A percentile compares a stretch with the other conserved stretches of the same genome.
Conservation (phyloP, 2,329 filamentous ascomycete species). For the Aspergillus novofumigatus region DNA sequence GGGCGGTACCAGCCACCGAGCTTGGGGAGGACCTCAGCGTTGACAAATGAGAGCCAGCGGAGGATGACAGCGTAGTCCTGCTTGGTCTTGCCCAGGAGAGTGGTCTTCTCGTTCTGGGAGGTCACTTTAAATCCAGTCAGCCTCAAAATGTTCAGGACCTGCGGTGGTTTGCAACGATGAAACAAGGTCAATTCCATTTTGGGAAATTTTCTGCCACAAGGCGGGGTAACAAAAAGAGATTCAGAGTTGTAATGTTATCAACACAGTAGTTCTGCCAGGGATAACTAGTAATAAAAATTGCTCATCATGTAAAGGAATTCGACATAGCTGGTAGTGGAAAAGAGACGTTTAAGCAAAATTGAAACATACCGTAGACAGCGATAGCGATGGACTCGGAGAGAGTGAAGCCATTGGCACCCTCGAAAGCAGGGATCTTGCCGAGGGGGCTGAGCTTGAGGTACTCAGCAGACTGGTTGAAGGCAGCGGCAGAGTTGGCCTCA, state of each 20-base stretch:
- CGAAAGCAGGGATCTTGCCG: slow-evolving; percentile 88
- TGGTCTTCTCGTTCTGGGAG: slow-evolving; percentile 99
- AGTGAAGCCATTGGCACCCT: slow-evolving; percentile 84
- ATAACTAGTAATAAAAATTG: slow-evolving; percentile 82
- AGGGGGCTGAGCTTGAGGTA: slow-evolving; percentile 84
- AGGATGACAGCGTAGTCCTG: slow-evolving; percentile 99
- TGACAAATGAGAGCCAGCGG: slow-evolving; percentile 97
- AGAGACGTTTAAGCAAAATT: slow-evolving; percentile 14
- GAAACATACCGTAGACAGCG: slow-evolving; percentile 88
- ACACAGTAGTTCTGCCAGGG: slow-evolving; percentile 96
- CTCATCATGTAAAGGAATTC: slow-evolving; percentile 58
- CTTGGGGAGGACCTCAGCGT: slow-evolving; percentile 72
- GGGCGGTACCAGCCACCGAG: slow-evolving; percentile 82
- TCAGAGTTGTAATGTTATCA: slow-evolving; percentile 71
- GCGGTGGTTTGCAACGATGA: slow-evolving; percentile 12
- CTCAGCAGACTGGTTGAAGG: slow-evolving; percentile 63
- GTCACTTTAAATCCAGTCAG: slow-evolving; percentile 61
- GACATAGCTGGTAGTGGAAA: slow-evolving; percentile 8
- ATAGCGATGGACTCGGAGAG: slow-evolving; percentile 91
- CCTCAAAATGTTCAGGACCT: slow-evolving; percentile 8
- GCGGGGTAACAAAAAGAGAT: slow-evolving; percentile 52
- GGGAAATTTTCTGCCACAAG: slow-evolving; percentile 18
- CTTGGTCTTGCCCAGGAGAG: slow-evolving; percentile 98
- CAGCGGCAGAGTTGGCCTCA: slow-evolving; percentile 45
- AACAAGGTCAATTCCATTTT: slow-evolving; percentile 9